These are phyloP conservation scores for Breviolum minutum DNA, from an alignment of 73 alveolate species.

Conservation along the genomic window DNA sequence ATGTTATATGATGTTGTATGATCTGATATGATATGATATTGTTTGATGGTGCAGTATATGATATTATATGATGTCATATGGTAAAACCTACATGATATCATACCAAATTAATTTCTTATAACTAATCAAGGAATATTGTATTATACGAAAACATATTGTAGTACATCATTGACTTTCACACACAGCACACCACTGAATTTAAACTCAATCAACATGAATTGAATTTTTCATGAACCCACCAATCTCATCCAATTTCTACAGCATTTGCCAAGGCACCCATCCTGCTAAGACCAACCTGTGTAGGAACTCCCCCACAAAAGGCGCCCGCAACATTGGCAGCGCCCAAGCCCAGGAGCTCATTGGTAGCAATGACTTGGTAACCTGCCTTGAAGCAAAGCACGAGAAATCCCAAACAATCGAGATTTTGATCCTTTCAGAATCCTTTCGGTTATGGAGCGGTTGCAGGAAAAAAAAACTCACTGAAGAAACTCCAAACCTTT, in stretches of 20 bases:
- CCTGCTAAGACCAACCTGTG: slow-evolving; percentile 86
- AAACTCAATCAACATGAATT: not conserved
- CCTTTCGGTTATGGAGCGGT: not conserved
- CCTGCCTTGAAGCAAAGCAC: slow-evolving; percentile 17
- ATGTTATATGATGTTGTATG: no score
- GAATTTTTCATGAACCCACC: not conserved
- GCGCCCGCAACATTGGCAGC: slow-evolving; percentile 92
- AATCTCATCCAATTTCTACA: not conserved
- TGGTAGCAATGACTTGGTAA: slow-evolving; percentile 82
- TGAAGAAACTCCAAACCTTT: no score
- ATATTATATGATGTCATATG: no score
- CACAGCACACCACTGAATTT: not conserved
- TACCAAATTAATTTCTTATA: not conserved
- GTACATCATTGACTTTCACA: not conserved
- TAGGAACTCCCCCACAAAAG: slow-evolving; percentile 75
- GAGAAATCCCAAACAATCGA: not conserved
- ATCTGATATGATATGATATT: no score
- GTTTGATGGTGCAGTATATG: no score
- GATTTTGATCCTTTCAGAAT: not conserved
- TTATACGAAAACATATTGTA: not conserved
- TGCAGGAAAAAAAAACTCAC: no score
- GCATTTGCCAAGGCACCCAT: slow-evolving; percentile 12
- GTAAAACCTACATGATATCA: no score
- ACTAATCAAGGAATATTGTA: not conserved
- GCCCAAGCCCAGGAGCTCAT: slow-evolving; percentile 88